phyloP scores from a whole-genome alignment of 352 stramenopile species.

The Phytophthora foliorum region DNA sequence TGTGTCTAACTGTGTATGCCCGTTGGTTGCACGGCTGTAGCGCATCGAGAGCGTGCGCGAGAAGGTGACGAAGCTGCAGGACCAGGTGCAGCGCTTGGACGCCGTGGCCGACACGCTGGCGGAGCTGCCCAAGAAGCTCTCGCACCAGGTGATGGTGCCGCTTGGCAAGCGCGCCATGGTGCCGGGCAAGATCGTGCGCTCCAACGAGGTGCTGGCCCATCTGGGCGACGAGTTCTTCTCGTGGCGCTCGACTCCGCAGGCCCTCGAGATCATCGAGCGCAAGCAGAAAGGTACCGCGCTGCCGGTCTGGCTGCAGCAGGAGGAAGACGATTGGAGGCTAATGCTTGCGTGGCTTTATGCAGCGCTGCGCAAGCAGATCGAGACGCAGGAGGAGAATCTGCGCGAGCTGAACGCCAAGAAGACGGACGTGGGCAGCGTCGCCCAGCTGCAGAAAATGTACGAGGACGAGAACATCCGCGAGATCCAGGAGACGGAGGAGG shows the following conservation, averaged over 20 bases:
- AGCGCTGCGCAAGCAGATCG: constrained; percentile 68
- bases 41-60: constrained; percentile 65
- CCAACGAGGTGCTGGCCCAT: constrained; percentile 87
- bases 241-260: constrained; percentile 74
- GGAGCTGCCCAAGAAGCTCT: constrained; percentile 84
- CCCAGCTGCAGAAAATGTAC: constrained; percentile 87
- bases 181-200: constrained; percentile 83
- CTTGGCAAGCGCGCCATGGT: constrained; percentile 88
- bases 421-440: constrained; percentile 67
- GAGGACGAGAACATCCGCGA: constrained; percentile 88
- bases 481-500: constrained; percentile 85
- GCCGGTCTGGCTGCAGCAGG: neutral
- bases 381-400: constrained; percentile 59
- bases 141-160: constrained; percentile 85
- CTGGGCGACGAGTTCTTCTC: constrained; percentile 86
- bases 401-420: constrained; percentile 67
- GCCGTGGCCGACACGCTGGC: constrained; percentile 60
- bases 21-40: constrained; percentile 34
- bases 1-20: neutral
- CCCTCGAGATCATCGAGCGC: constrained; percentile 73
- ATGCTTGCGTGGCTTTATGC: neutral
- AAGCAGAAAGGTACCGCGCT: constrained; percentile 74
- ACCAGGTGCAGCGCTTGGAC: constrained; percentile 64
- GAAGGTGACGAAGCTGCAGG: constrained; percentile 62
- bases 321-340: neutral